Base-by-base conservation (phyloP, 2,329 filamentous ascomycete genomes). In the Colletotrichum salicis region DNA sequence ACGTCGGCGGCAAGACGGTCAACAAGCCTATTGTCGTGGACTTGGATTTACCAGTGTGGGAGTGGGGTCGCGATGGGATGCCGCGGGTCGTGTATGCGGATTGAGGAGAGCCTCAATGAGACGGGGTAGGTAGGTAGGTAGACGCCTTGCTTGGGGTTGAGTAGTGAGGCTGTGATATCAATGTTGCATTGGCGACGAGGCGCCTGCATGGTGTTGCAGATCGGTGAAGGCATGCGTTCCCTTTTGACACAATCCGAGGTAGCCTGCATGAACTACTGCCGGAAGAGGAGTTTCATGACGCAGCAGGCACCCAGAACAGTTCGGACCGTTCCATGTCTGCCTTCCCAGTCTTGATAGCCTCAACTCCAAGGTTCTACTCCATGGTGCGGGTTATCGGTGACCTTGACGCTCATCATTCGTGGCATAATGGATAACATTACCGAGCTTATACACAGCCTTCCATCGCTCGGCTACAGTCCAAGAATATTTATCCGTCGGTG, bases 11-110 rank as follows among this genome's bases (percentile, higher is more conserved):
- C 19, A 93, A 91, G 79, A 86, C 82, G 73, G 90, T 93, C 81
- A 91, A 95, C 80, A 93, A 95, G 78, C 92, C 94, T 24, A 92
- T 97, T 75, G 91, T 97, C n/a, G 90, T 97, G 13, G 94, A 97
- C 78, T 78, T 97, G 35, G 90, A 95, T 74, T 83, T 96, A 72
- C 91, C 92, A 0, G 84, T 91, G 24, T 89, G 86, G 84, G 78
- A 80, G 61, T 70, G 54, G 76, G 76, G 51, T 59, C 62, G 57
- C 73, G 61, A 62, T n/a, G 60, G 60, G 3, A 54, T 62, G 31
- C 60, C 60, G 13, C 45, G 22, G 11, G 10, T 62, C 45, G 29
- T 27, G 13, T 52, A 54, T 33, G 31, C 13, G 31, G 29, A 62
- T n/a, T 54, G 22, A 62, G 3, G 22, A 24, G 15, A 51, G 41